Evolutionary conservation across 2,329 filamentous ascomycete genomes (phyloP), one percentile per base, ranked within the genome.

Genomic region (Pseudogymnoascus sp.): DNA sequence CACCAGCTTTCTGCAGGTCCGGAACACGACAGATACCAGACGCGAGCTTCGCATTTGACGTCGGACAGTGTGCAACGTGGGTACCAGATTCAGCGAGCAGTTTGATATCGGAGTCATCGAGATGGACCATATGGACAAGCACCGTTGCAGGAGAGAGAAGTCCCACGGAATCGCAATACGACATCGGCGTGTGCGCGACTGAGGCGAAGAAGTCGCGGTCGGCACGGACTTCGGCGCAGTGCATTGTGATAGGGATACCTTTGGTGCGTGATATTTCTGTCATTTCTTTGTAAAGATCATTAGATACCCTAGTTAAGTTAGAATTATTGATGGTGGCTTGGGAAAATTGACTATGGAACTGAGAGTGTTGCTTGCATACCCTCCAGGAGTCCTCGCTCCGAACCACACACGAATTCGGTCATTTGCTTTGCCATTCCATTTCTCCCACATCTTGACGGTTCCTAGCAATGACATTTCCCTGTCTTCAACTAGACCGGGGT

Each of bases 121-220:
- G 71, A 65, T 81, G 78, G 2, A 79, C 77, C 78, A 81, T 80
- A 68, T 81, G 80, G 0, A 77, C 79, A 2, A 82, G 74, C 0
- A 81, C 78, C 0, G 77, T 80, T 8, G 70, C 69, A 2, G 73
- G 73, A 12, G 74, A 74, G 5, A 75, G 69, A 29, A 78, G 68
- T 2, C 72, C 72, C 3, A 72, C 76, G 2, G 69, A 65, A 5
- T 66, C 61, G 66, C 75, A 78, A 63, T 76, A 80, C 2, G 76
- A 74, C 73, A 78, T 76, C 4, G 79, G 78, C 0, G 73, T 76
- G 60, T 72, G 71, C 15, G 42, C 41, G 29, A 70, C 67, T 1
- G 68, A 67, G 36, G 66, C 67, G 63, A 74, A 74, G 65, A 74
- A 73, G 21, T 65, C 67, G 1, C 68, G 66, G 64, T 75, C 71